A percentile compares a stretch with the other conserved stretches of the same genome.
Conservation (phyloP, 257 asterid genomes). For the Jacaranda copaia region DNA sequence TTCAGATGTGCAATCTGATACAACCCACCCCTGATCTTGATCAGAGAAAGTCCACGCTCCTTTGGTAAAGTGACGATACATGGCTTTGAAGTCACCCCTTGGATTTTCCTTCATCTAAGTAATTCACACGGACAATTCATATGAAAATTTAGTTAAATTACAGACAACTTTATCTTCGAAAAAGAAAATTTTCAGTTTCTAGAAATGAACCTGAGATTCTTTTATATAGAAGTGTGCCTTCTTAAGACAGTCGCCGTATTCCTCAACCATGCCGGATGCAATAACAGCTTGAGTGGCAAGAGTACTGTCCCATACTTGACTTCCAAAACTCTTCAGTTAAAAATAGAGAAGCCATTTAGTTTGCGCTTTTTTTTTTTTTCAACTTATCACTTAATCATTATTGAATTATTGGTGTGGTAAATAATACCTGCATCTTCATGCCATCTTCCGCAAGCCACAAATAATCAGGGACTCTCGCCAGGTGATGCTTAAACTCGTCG, state of each 20-base stretch:
- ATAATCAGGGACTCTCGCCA: constrained; percentile 82
- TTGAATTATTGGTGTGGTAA: neutral
- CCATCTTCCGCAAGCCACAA: constrained; percentile 94
- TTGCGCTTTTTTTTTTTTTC: too few species aligned
- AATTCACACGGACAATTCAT: neutral
- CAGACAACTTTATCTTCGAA: neutral
- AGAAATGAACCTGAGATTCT: constrained; percentile 69
- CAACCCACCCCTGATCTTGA: constrained; percentile 88
- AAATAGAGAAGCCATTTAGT: neutral
- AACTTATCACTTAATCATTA: too few species aligned
- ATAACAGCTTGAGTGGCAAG: constrained; percentile 79
- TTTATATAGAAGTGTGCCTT: constrained; percentile 78
- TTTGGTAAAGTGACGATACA: constrained; percentile 81
- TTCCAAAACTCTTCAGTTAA: constrained; percentile 67
- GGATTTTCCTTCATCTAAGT: constrained; percentile 67
- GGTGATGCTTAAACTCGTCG: constrained; percentile 70
- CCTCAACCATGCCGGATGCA: constrained; percentile 78
- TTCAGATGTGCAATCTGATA: constrained; percentile 81
- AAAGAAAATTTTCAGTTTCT: neutral
- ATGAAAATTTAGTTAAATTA: neutral
- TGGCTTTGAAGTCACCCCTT: constrained; percentile 56
- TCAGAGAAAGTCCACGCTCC: constrained; percentile 90
- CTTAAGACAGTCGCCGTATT: constrained; percentile 73
- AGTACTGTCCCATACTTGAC: constrained; percentile 75
- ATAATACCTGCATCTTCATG: constrained; percentile 78